Evolutionary conservation across 352 stramenopile genomes (phyloP).

Genomic region (Nothophytophthora sp.): DNA sequence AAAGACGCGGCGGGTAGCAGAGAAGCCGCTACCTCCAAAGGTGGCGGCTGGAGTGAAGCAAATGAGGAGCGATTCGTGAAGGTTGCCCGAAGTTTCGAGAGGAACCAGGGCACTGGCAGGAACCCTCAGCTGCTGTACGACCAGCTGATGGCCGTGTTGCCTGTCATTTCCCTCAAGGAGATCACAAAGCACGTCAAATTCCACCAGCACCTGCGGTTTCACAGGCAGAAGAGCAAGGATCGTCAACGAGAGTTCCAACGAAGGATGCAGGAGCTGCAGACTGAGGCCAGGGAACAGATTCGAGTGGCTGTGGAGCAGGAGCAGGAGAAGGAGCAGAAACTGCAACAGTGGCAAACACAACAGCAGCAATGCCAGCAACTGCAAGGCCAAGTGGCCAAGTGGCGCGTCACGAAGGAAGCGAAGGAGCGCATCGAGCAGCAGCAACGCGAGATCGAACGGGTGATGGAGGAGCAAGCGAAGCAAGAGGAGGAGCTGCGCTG

Average conservation of each 20-base stretch:
- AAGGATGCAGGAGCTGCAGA: constrained; percentile 29
- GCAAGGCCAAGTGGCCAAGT: constrained; percentile 50
- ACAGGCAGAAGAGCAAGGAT: constrained; percentile 55
- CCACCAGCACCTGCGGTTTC: constrained; percentile 57
- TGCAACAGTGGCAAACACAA: constrained; percentile 37
- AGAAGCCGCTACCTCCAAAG: constrained; percentile 36
- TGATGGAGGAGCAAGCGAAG: constrained; percentile 37
- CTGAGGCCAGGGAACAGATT: constrained; percentile 32
- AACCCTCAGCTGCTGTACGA: constrained; percentile 62
- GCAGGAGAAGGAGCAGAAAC: constrained; percentile 23
- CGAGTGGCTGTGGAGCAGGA: constrained; percentile 19
- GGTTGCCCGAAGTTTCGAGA: constrained; percentile 50
- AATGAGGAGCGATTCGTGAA: constrained; percentile 70
- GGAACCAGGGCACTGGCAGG: constrained; percentile 29
- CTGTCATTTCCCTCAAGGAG: constrained; percentile 26
- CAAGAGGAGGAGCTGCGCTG: constrained; percentile 41
- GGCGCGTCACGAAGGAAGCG: constrained; percentile 51
- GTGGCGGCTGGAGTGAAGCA: constrained; percentile 39
- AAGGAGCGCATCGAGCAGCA: constrained; percentile 59
- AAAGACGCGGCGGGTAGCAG: constrained; percentile 31
- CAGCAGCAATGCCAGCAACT: constrained; percentile 40
- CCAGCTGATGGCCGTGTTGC: constrained; percentile 50
- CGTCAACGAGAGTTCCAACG: constrained; percentile 45
- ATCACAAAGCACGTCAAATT: constrained; percentile 65
- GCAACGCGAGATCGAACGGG: constrained; percentile 50